Conservation (phyloP, 2,329 filamentous ascomycete genomes). For the Cryphonectria parasitica region DNA sequence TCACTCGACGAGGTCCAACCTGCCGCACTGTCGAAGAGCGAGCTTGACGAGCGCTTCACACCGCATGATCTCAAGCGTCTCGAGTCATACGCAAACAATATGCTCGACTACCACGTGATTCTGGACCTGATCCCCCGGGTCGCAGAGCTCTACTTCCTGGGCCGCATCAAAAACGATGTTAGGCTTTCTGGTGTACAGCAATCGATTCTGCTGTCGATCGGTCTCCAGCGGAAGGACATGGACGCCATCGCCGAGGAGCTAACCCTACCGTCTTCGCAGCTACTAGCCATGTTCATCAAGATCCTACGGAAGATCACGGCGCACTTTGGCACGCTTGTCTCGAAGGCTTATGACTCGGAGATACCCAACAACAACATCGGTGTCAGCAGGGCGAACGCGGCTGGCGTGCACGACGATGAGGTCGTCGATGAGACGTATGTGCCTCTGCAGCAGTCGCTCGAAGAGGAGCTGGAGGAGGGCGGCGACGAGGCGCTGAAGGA, state of each 20-base stretch:
- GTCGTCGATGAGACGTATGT: slow-evolving; percentile 67
- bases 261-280: slow-evolving; percentile 72
- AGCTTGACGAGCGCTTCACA: slow-evolving; percentile 78
- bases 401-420: slow-evolving; percentile 71
- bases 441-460: slow-evolving; percentile 71
- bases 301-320: slow-evolving; percentile 84
- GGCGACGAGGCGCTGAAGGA: slow-evolving; percentile 74
- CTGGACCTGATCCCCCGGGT: slow-evolving; percentile 87
- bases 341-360: slow-evolving; percentile 71
- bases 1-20: slow-evolving; percentile 60
- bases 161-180: slow-evolving; percentile 68
- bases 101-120: slow-evolving; percentile 97
- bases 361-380: slow-evolving; percentile 65
- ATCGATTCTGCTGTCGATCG: slow-evolving; percentile 85
- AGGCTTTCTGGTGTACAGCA: slow-evolving; percentile 82
- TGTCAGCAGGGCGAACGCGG: slow-evolving; percentile 62
- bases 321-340: slow-evolving; percentile 75
- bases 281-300: slow-evolving; percentile 97
- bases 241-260: slow-evolving; percentile 81
- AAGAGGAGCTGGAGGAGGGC: slow-evolving; percentile 83
- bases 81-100: slow-evolving; percentile 93
- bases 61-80: slow-evolving; percentile 95
- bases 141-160: slow-evolving; percentile 82
- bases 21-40: slow-evolving; percentile 67
- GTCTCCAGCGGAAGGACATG: slow-evolving; percentile 87